A percentile compares a stretch with the other conserved stretches of the same genome.
Evolutionary conservation across 768 basidiomycete genomes (phyloP).

Genomic region (Chiua virens): DNA sequence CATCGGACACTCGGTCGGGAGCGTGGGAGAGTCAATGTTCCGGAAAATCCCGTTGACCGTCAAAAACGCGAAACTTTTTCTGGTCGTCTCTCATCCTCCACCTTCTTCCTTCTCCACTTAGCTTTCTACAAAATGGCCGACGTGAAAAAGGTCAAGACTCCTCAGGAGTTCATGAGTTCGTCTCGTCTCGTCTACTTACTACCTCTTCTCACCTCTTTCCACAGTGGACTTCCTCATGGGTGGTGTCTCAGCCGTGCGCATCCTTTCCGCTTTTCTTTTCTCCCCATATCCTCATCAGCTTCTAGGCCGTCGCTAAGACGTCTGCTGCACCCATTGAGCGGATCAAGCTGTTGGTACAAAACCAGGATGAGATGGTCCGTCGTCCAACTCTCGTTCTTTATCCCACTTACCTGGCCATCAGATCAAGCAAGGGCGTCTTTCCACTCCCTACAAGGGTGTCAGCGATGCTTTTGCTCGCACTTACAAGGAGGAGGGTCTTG

Average conservation of each 20-base stretch:
- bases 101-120: slow-evolving; percentile 50
- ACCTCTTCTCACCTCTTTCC: slow-evolving; percentile 14
- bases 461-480: slow-evolving; percentile 89
- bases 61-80: slow-evolving; percentile 52
- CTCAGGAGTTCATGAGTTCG: slow-evolving; percentile 85
- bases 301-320: slow-evolving; percentile 96
- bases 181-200: background rate
- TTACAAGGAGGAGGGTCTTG: slow-evolving; percentile 91
- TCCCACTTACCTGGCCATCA: slow-evolving; percentile 31
- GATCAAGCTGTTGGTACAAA: slow-evolving; percentile 97
- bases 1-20: slow-evolving; percentile 19
- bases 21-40: slow-evolving; percentile 28
- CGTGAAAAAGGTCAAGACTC: slow-evolving; percentile 79
- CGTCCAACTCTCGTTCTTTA: background rate
- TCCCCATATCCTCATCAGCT: slow-evolving; percentile 15
- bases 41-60: slow-evolving; percentile 33
- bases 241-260: slow-evolving; percentile 85
- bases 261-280: background rate
- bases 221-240: slow-evolving; percentile 95
- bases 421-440: slow-evolving; percentile 99
- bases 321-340: slow-evolving; percentile 99
- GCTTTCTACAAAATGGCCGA: slow-evolving; percentile 75
- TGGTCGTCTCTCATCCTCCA: slow-evolving; percentile 43
- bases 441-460: slow-evolving; percentile 95
- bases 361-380: slow-evolving; percentile 99